phyloP scores from a whole-genome alignment of 441 rosid genomes.

The Adansonia rubrostipa region DNA sequence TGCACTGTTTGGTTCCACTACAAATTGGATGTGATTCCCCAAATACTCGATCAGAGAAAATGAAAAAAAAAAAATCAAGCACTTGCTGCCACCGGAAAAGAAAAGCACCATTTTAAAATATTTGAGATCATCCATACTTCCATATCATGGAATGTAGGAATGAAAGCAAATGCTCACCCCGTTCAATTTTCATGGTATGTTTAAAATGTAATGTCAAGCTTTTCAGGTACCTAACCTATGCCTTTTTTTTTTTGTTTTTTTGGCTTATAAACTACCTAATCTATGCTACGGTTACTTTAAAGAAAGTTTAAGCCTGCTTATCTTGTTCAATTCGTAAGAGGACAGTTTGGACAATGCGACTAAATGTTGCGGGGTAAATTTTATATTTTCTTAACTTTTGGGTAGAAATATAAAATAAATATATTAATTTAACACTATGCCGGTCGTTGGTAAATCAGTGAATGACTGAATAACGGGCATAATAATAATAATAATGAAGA shows the following conservation, averaged over 20 bases:
- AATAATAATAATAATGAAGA: too few relatives aligned
- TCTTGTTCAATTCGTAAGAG: neutral
- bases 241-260: too few relatives aligned
- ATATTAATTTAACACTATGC: neutral
- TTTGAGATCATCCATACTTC: too few relatives aligned
- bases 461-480: neutral
- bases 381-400: neutral
- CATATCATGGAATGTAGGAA: neutral
- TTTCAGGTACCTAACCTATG: too few relatives aligned
- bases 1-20: constrained; percentile 53
- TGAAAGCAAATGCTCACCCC: neutral
- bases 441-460: neutral
- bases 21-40: constrained; percentile 59
- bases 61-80: constrained; percentile 50
- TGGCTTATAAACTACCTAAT: too few relatives aligned
- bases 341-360: neutral
- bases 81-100: constrained; percentile 52
- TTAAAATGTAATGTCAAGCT: too few relatives aligned
- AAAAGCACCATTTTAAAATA: too few relatives aligned
- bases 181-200: neutral
- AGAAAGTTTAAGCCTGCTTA: too few relatives aligned
- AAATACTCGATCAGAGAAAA: constrained; percentile 44
- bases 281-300: too few relatives aligned
- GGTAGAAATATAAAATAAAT: neutral
- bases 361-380: neutral